A percentile compares a stretch with the other conserved stretches of the same genome.
phyloP scores from a whole-genome alignment of 2,329 filamentous ascomycete species.

The Pestalotiopsis sp. region DNA sequence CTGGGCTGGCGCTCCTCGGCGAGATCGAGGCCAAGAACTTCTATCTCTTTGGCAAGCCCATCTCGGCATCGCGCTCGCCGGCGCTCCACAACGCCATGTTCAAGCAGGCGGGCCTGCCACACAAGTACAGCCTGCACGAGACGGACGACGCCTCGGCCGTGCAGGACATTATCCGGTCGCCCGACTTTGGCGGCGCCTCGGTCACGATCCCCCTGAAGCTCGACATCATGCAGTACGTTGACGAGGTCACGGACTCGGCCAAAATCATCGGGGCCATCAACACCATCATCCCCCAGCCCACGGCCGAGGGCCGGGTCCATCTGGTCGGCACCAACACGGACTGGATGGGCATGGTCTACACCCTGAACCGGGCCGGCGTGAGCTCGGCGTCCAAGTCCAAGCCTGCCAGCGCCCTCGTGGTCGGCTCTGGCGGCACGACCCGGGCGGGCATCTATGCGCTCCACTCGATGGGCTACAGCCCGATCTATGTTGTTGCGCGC shows the following conservation, averaged over 20 bases:
- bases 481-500: constrained; percentile 86
- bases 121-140: constrained; percentile 78
- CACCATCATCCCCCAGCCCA: constrained; percentile 73
- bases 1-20: constrained; percentile 76
- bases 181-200: constrained; percentile 87
- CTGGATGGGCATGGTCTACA: constrained; percentile 88
- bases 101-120: constrained; percentile 74
- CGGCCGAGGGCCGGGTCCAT: constrained; percentile 44
- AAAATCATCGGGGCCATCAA: constrained; percentile 90
- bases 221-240: constrained; percentile 80
- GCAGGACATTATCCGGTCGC: constrained; percentile 64
- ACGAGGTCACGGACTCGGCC: constrained; percentile 79
- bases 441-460: constrained; percentile 90
- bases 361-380: constrained; percentile 72
- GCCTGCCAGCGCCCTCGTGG: constrained; percentile 70
- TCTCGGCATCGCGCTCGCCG: constrained; percentile 81
- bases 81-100: constrained; percentile 90
- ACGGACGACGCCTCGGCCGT: constrained; percentile 68
- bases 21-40: constrained; percentile 77
- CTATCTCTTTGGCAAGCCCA: constrained; percentile 85
- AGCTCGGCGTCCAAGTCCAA: constrained; percentile 37
- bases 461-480: constrained; percentile 78
- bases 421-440: constrained; percentile 90
- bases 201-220: constrained; percentile 96
- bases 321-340: constrained; percentile 93